Evolutionary conservation across 805 yeast genomes (phyloP), one percentile per base, ranked within the genome.

Genomic region (Yarrowia keelungensis): DNA sequence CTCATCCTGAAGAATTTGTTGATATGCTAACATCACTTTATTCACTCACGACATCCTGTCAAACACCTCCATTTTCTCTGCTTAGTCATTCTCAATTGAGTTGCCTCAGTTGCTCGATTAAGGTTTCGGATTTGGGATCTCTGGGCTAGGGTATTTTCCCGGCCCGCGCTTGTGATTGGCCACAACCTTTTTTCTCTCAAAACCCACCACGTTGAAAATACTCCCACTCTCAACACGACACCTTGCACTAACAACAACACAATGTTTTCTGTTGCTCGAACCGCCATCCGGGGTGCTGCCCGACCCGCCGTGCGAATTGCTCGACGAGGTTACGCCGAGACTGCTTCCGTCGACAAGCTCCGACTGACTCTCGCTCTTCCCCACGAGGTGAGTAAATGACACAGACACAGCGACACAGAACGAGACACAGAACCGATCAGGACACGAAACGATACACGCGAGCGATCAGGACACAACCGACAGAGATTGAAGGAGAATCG

Each of bases 291-390:
- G 42, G 61, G 61, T 65, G 68, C 61, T 65, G 68, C 61, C 51
- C 68, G 68, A 51, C 68, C 68, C 61, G 61, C 69, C 67, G 72
- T 70, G 39, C 70, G 74, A 43, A 70, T 73, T 82, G 83, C 71
- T 76, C 76, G 72, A 62, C 76, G 97, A 87, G 84, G 89, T 71
- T 94, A 93, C 80, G 99, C 99, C 75, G 97, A 94, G 75, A 96
- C 90, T 73, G 84, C 83, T 49, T 73, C 85, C 68, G 80, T 89
- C 71, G 95, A 89, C 77, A 87, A 88, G 74, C 85, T 95, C 80
- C 92, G 88, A 80, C 85, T 95, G 77, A 90, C 97, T 69, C 87
- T 95, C 76, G 94, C 97, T 70, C 86, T 93, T 76, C 99, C 99
- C 73, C 92, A 91, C 80, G 87, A 89, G 81, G 86, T 79, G 70